Percentiles rank a stretch among this genome's conserved stretches.
phyloP scores from a whole-genome alignment of 2,329 filamentous ascomycete species.

The Sporothrix inflata region DNA sequence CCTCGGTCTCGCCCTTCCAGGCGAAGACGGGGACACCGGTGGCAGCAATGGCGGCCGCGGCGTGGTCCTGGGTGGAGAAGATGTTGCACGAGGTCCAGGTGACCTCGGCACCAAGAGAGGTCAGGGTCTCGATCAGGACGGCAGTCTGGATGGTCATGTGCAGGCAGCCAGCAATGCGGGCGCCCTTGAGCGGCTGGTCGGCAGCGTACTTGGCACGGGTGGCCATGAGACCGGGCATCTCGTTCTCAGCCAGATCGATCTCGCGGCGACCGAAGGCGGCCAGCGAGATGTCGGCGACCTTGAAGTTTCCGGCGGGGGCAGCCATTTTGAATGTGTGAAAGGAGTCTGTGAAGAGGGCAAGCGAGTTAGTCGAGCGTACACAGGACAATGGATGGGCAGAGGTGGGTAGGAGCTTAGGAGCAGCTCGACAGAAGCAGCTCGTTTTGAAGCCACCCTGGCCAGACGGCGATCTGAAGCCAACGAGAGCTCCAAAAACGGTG shows the following conservation, averaged over 20 bases:
- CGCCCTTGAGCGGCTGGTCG: constrained; percentile 92
- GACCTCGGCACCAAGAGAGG: constrained; percentile 91
- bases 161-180: constrained; percentile 95
- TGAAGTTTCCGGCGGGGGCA: constrained; percentile 90
- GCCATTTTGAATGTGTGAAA: constrained; percentile 52
- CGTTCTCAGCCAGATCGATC: constrained; percentile 95
- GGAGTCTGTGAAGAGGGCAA: background rate
- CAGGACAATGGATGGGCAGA: background rate
- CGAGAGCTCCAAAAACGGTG: constrained; percentile 2
- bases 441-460: background rate
- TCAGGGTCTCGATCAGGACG: constrained; percentile 98
- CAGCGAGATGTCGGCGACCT: constrained; percentile 97
- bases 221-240: constrained; percentile 98
- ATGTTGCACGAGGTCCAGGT: constrained; percentile 99
- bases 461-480: background rate
- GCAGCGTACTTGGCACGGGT: constrained; percentile 87
- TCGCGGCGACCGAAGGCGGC: constrained; percentile 98
- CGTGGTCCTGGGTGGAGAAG: constrained; percentile 99
- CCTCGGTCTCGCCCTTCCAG: constrained; percentile 92
- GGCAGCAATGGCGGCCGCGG: constrained; percentile 94
- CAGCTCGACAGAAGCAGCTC: background rate
- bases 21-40: constrained; percentile 83
- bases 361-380: background rate
- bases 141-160: constrained; percentile 99
- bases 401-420: too few relatives aligned